Conservation (phyloP, 2,329 filamentous ascomycete species). For the Drechmeria coniospora region DNA sequence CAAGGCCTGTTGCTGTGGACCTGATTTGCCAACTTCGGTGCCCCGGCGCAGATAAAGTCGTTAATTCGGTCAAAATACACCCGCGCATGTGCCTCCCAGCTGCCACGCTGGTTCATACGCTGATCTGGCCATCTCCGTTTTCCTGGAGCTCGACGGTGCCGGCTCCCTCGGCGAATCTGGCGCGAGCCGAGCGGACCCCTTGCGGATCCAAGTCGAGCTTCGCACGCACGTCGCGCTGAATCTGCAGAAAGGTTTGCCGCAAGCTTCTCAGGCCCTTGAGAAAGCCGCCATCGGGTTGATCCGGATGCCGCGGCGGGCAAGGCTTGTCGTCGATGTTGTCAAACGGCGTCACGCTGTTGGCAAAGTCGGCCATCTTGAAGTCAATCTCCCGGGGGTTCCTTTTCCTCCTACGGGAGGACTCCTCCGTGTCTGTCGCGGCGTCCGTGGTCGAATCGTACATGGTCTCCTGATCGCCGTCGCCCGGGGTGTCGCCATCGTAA, state of each 20-base stretch:
- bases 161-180: constrained; percentile 8
- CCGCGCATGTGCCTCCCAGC: no score
- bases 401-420: constrained; percentile 28
- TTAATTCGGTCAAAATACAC: no score
- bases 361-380: constrained; percentile 96
- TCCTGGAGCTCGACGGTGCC: constrained; percentile 10
- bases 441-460: constrained; percentile 43
- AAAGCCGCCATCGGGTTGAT: constrained; percentile 77
- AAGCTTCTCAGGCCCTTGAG: constrained; percentile 69
- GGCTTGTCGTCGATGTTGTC: constrained; percentile 47
- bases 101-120: no score
- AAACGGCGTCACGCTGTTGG: constrained; percentile 86
- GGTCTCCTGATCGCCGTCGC: constrained; percentile 31
- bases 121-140: no score
- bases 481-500: constrained; percentile 69
- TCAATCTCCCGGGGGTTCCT: constrained; percentile 53
- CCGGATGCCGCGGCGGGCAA: constrained; percentile 70
- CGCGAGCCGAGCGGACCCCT: constrained; percentile 5
- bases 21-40: no score
- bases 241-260: constrained; percentile 70
- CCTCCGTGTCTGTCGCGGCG: constrained; percentile 41
- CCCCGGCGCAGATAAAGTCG: no score
- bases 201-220: constrained; percentile 31
- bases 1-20: no score
- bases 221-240: constrained; percentile 58